Evolutionary conservation across 768 basidiomycete species (phyloP), one percentile per base, ranked within the genome.

Genomic region (Auriscalpium vulgare): DNA sequence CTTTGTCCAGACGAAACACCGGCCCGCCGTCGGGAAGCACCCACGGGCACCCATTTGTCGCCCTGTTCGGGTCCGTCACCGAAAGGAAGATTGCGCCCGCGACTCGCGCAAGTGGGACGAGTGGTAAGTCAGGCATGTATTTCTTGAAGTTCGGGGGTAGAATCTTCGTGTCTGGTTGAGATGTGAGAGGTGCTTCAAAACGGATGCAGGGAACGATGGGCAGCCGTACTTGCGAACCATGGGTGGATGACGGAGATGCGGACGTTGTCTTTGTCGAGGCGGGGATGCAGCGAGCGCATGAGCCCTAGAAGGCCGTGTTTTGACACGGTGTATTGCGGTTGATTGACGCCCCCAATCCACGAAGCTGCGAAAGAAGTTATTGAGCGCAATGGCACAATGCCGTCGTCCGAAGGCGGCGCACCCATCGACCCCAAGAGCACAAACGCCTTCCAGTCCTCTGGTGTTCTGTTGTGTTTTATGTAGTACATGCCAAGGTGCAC

Each of bases 381-480:
- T 53, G 16, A 50, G 47, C 14, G 21, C 10, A 40, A 16, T 19
- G 6, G 43, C 8, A 35, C 21, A 40, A 23, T 10, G 35, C 14
- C 3, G 4, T 21, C 10, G 16, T 2, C 29, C 10, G 21, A 29
- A 23, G 13, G 14, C 62, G 34, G 34, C 68, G 10, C 53, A 78
- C 80, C 78, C 67, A 84, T 75, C 19, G 81, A 83, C 13, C 81
- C 81, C 37, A 81, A 71, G 13, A 83, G 65, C 29, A 82, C 69
- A 47, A 83, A 58, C 6, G 79, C 66, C 59, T 82, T 83, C 37
- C 77, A 71, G n/a, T 72, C 69, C 48, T 65, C 70, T 23, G 66
- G 53, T n/a, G 66, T 50, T 16, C 59, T 67, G 13, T 73, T 63
- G 29, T 71, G 70, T 34, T 66, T 67, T 21, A 84, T 69, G 62